Evolutionary conservation across 352 stramenopile genomes (phyloP), one percentile per base, ranked within the genome.

Genomic region (Plasmopara halstedii): DNA sequence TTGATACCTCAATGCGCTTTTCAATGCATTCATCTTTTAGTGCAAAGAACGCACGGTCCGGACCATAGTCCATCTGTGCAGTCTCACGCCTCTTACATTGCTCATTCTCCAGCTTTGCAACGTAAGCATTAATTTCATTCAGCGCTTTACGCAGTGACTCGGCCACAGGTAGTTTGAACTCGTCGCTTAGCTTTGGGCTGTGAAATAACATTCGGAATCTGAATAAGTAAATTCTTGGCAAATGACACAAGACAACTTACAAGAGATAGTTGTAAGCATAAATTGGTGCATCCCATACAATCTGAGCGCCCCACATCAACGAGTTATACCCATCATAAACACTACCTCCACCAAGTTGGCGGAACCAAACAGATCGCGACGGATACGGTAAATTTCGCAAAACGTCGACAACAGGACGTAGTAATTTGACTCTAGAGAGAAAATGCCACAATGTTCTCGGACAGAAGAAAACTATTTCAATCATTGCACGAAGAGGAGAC

Each of bases 21-120:
- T 83, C 68, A 20, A 88, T 72, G 43, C 85, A 95, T 45, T 76
- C 53, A 22, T 87, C 70, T 39, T 88, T 84, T 9, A 94, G 59
- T 20, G 62, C 61, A 49, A 74, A 90, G 50, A 78, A 94, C n/a
- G 70, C 74, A 6, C 70, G 56, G 31, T 91, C 56, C 0, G 73
- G 72, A 7, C 83, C 83, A 36, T 81, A 95, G 50, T 88, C 74
- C 35, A 69, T 63, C 29, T 51, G 56, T 8, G 64, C 58, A 15
- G 70, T 62, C 7, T 71, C 51, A 0, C 42, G 43, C 29, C 77
- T 78, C 1, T 68, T 60, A 0, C 75, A 64, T 33, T 58, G 62
- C 18, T 83, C 59, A 37, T 68, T 75, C 35, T 82, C 57, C 10
- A 88, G 23, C 26, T 73, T 78, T 2, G 54, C 33, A 20, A 88